Evolutionary conservation across 345 rosid genomes (phyloP).

Genomic region (Physaria fendleri): DNA sequence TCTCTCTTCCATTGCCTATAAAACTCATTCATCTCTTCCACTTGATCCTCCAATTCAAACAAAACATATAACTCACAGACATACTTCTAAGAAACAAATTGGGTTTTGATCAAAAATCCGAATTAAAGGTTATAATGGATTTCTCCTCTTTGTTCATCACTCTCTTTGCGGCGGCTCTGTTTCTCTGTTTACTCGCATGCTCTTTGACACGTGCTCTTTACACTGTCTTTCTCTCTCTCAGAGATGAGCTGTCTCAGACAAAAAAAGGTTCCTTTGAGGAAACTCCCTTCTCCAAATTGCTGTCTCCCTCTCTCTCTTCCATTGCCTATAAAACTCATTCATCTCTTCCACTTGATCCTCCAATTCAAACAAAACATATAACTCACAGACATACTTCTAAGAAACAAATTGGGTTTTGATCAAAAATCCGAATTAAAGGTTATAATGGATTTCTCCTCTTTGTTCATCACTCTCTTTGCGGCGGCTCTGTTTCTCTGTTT

Average conservation of each 20-base stretch:
- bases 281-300: conserved; percentile 8
- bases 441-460: no score
- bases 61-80: not conserved
- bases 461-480: no score
- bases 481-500: no score
- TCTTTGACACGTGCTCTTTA: conserved; percentile 32
- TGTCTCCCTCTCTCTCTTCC: conserved; percentile 2
- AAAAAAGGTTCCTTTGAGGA: conserved; percentile 23
- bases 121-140: no score
- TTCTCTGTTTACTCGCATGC: no score
- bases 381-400: not conserved
- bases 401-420: not conserved
- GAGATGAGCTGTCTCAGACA: conserved; percentile 23
- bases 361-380: conserved; percentile 10
- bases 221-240: conserved; percentile 25
- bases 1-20: conserved; percentile 28
- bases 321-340: conserved; percentile 27
- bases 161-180: no score
- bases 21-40: conserved; percentile 18
- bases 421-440: no score
- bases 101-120: no score
- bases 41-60: conserved; percentile 16
- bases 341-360: conserved; percentile 15
- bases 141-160: no score
- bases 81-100: not conserved